phyloP scores from a whole-genome alignment of 805 yeast genomes.

The Yarrowia sp. region DNA sequence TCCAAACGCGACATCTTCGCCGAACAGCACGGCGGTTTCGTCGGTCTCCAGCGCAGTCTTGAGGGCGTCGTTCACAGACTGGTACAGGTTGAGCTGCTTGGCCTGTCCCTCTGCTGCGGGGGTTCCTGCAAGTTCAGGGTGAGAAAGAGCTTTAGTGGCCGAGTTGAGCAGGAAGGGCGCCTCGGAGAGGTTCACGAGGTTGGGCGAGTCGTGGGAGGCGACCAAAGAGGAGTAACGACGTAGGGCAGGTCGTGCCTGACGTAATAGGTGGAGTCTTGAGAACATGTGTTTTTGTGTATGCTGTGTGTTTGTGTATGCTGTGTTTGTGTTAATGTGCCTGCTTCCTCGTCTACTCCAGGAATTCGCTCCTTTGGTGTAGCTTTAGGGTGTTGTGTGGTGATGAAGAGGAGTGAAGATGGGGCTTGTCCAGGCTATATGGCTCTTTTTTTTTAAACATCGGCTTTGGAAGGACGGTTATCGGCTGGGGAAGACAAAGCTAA shows the following conservation, averaged over 20 bases:
- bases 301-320: neutral
- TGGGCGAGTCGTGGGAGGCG: conserved; percentile 27
- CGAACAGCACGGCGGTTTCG: conserved; percentile 82
- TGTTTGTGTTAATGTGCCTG: neutral
- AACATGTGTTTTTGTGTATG: neutral
- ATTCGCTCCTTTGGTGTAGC: neutral
- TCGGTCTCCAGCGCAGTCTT: conserved; percentile 87
- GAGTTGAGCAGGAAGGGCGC: conserved; percentile 35
- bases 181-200: conserved; percentile 33
- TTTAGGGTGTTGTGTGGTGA: neutral
- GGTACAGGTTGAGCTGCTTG: conserved; percentile 37
- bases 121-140: conserved; percentile 31
- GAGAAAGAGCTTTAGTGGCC: conserved; percentile 30
- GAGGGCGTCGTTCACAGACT: conserved; percentile 87
- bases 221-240: conserved; percentile 8
- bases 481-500: neutral
- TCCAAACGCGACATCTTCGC: conserved; percentile 95
- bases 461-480: conserved; percentile 19
- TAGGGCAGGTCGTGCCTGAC: neutral
- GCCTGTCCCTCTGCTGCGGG: conserved; percentile 31
- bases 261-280: neutral
- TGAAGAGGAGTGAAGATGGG: neutral
- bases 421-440: neutral
- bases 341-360: neutral
- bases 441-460: neutral